phyloP scores from a whole-genome alignment of 768 basidiomycete species.

The Boletus sensibilis region DNA sequence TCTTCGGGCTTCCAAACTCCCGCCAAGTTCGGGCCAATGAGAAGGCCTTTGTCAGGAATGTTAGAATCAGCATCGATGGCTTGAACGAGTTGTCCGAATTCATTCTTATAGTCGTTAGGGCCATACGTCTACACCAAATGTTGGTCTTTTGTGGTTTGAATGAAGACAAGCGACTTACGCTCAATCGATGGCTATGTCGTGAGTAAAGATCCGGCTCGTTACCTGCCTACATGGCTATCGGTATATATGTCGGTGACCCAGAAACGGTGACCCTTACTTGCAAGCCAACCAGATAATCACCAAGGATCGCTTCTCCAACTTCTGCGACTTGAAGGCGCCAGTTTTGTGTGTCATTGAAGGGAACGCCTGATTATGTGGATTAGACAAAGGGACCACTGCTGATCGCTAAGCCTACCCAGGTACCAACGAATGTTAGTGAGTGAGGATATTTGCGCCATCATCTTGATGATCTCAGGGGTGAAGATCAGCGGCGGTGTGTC shows the following conservation, averaged over 20 bases:
- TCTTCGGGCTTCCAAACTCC: slow-evolving; percentile 52
- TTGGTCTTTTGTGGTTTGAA: neutral
- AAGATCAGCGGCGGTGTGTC: slow-evolving; percentile 47
- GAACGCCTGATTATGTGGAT: slow-evolving; percentile 41
- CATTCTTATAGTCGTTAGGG: slow-evolving; percentile 46
- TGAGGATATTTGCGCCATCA: slow-evolving; percentile 57
- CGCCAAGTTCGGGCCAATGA: slow-evolving; percentile 66
- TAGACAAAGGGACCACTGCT: neutral
- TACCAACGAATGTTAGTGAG: slow-evolving; percentile 68
- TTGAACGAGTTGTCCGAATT: slow-evolving; percentile 48
- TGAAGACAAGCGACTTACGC: neutral
- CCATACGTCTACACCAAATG: slow-evolving; percentile 10
- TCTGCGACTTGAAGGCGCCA: slow-evolving; percentile 55
- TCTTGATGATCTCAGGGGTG: slow-evolving; percentile 63
- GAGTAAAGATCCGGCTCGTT: slow-evolving; percentile 81
- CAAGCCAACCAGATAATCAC: slow-evolving; percentile 63
- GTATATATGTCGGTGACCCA: neutral
- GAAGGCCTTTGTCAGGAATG: slow-evolving; percentile 42
- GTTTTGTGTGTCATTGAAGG: slow-evolving; percentile 62
- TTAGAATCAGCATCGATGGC: slow-evolving; percentile 41
- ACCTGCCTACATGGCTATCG: slow-evolving; percentile 46
- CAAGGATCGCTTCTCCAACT: slow-evolving; percentile 59
- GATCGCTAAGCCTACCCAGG: slow-evolving; percentile 37
- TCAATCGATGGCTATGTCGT: slow-evolving; percentile 37
- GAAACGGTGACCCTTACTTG: slow-evolving; percentile 6